Percentiles rank a stretch among this genome's conserved stretches.
Conservation (phyloP, 1,139 yeast species). For the Debaryomycetaceae sp. region DNA sequence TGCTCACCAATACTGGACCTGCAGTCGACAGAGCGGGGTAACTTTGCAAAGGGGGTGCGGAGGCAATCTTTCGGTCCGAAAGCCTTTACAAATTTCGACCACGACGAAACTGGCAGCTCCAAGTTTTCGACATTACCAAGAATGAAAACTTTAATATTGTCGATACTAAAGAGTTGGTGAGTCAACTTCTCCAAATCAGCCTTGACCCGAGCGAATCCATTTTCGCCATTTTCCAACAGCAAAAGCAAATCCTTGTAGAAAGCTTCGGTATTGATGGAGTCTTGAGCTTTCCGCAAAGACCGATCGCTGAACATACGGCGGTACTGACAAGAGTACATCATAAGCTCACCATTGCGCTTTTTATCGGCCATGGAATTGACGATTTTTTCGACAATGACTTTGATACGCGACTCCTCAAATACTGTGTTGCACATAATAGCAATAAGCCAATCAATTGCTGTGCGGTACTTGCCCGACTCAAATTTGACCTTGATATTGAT, state of each 20-base stretch:
- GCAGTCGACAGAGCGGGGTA: conserved; percentile 47
- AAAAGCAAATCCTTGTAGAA: conserved; percentile 41
- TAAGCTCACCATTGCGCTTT: conserved; percentile 68
- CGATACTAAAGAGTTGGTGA: conserved; percentile 40
- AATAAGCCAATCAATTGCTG: conserved; percentile 68
- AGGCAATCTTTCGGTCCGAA: conserved; percentile 4
- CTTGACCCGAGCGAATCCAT: conserved; percentile 31
- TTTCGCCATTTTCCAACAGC: conserved; percentile 38
- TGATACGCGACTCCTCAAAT: conserved; percentile 65
- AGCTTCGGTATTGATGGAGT: conserved; percentile 51
- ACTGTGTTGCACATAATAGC: conserved; percentile 53
- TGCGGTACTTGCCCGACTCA: conserved; percentile 47
- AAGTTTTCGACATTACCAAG: conserved; percentile 54
- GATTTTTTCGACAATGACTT: conserved; percentile 61
- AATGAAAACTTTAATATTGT: conserved; percentile 59
- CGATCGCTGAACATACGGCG: conserved; percentile 43
- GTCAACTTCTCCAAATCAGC: conserved; percentile 50
- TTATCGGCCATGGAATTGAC: conserved; percentile 67
- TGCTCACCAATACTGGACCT: conserved; percentile 46
- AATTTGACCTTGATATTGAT: conserved; percentile 53
- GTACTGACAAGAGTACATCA: conserved; percentile 55
- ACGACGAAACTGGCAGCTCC: conserved; percentile 46
- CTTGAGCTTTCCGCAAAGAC: conserved; percentile 60
- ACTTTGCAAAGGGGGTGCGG: conserved; percentile 12
- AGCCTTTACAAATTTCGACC: conserved; percentile 37